Evolutionary conservation across 257 asterid genomes (phyloP), one percentile per base, ranked within the genome.

Genomic region (Solanum arcanum): DNA sequence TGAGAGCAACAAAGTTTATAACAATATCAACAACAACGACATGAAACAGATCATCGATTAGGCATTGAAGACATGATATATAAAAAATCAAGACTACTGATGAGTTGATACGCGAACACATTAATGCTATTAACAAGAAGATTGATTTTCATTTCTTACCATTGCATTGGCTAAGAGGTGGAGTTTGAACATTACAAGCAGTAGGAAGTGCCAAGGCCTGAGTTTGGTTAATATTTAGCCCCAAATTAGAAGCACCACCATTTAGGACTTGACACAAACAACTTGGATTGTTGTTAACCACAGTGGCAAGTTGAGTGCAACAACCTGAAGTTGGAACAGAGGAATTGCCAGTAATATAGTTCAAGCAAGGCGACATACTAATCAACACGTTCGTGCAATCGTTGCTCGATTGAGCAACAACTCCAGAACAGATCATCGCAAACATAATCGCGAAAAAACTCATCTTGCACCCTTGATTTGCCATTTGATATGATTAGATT

Each of bases 311-410:
- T 91, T 95, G 98, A 1, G 97, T 85, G 92, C 99, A 96, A 88
- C 99, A 96, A 11, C 92, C 89, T 21, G 92, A 33, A 7, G 96
- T 86, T 3, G 98, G 98, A 78, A 89, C 21, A 64, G 97, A 85
- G 62, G 98, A 87, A 90, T 91, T 94, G 41, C 98, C 85, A 80
- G 85, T 91, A 87, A 95, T 92, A 91, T 93, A 96, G 91, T 87
- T 93, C 78, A 96, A 95, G 86, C 99, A 96, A 9, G 99, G 99
- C 1, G 99, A 92, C 97, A 96, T 59, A 92, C 98, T 96, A 56
- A 95, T 90, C 72, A 96, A 86, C 52, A 93, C 97, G 27, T 88
- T 93, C 7, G 97, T 95, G 91, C 99, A 96, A 75, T 94, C 98
- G n/a, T 94, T 94, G 41, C 12, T 86, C 4, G 96, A 90, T 85